Base-by-base conservation (phyloP, 805 yeast species). In the Priceomyces fermenticarens region DNA sequence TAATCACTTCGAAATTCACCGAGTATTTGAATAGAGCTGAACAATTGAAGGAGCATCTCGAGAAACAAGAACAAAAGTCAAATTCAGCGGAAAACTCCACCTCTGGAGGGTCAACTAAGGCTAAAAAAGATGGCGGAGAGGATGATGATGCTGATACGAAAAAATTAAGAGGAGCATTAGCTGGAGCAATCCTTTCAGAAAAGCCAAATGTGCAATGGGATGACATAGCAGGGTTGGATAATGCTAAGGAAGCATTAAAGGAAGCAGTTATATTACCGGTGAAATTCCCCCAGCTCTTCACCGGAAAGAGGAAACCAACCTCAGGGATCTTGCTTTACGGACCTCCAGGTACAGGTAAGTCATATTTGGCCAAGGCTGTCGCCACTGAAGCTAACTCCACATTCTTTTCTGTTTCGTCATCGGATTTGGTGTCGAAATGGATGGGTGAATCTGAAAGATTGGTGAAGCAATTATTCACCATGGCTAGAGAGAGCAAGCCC, bases 361-460 rank as follows among this genome's bases (percentile, higher is more conserved):
- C 98, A 2, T 93, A 83, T 57, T 70, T 93, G 44, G 99, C 99
- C 9, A 93, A 93, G 60, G 99, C 99, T 0, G 98, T 93, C 7
- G 99, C 99, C 17, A 93, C 99, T 0, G 99, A 93, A 56, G 97
- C 98, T 37, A 89, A 91, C 60, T 88, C 97, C 0, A 93, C 99
- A 0, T 93, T 93, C 54, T 93, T 93, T 65, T 86, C 96, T 2
- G 96, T 93, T 1, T 85, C 95, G n/a, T 88, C 97, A 0, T 86
- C 96, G 10, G 99, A 93, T 63, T 75, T 93, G 54, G 98, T 93
- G 3, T 85, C 95, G 50, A 93, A 93, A 63, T 93, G 99, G 99
- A 91, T 91, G 97, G 99, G 99, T 54, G 99, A 93, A 63, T 83
- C 95, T 17, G 99, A 93, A 64, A 81, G 98, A 63, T 77, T 93